Percentiles rank a stretch among this genome's conserved stretches.
Conservation (phyloP, 768 basidiomycete genomes). For the Kwoniella dendrophila region DNA sequence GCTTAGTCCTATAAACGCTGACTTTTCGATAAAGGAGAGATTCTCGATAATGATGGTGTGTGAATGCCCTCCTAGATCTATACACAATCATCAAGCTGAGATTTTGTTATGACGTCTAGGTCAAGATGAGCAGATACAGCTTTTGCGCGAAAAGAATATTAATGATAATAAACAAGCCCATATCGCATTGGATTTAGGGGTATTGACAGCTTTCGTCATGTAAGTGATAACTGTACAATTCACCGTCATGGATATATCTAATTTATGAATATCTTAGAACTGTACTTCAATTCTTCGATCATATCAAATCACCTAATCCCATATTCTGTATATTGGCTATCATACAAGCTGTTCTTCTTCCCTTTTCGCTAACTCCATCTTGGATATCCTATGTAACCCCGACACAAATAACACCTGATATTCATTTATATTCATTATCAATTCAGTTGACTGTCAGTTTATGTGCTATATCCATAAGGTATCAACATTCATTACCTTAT, state of each 20-base stretch:
- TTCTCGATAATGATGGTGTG: slow-evolving; percentile 27
- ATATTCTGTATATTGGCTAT: slow-evolving; percentile 19
- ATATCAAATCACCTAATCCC: slow-evolving; percentile 15
- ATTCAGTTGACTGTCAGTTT: slow-evolving; percentile 30
- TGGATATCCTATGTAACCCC: slow-evolving; percentile 16
- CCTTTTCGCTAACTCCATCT: slow-evolving; percentile 38
- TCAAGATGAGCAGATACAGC: slow-evolving; percentile 39
- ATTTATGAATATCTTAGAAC: slow-evolving; percentile 15
- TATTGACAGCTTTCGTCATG: slow-evolving; percentile 30
- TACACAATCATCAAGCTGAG: background rate
- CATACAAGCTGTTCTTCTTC: slow-evolving; percentile 33
- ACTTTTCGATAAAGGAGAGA: slow-evolving; percentile 4
- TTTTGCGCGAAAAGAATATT: slow-evolving; percentile 26
- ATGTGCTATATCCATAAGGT: slow-evolving; percentile 16
- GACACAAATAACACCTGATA: slow-evolving; percentile 3
- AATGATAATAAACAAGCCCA: slow-evolving; percentile 31
- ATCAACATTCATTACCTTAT: background rate
- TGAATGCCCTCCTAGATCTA: no score
- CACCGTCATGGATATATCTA: background rate
- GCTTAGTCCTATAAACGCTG: slow-evolving; percentile 4
- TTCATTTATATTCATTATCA: slow-evolving; percentile 28
- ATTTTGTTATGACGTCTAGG: slow-evolving; percentile 14
- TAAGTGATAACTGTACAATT: slow-evolving; percentile 14
- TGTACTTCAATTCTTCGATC: slow-evolving; percentile 20
- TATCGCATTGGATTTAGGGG: slow-evolving; percentile 32